phyloP scores from a whole-genome alignment of 345 rosid species.

The Moricandia moricandioides region DNA sequence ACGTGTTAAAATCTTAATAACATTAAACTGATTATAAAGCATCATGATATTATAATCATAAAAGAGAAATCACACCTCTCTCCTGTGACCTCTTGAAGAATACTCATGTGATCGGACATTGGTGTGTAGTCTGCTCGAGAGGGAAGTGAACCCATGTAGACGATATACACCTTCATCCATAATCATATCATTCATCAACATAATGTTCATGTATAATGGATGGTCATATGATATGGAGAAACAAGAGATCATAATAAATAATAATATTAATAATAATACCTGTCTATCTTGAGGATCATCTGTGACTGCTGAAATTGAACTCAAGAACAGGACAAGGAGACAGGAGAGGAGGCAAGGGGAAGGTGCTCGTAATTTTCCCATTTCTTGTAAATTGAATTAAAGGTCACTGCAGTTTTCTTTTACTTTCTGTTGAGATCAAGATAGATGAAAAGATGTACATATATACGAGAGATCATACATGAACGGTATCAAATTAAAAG shows the following conservation, averaged over 20 bases:
- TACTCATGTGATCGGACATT: slow-evolving; percentile 4
- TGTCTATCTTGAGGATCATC: slow-evolving; percentile 3
- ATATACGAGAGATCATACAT: slow-evolving; percentile 16
- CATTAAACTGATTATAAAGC: neutral
- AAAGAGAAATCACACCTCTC: slow-evolving; percentile 24
- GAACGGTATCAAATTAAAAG: slow-evolving; percentile 8
- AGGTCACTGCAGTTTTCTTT: neutral
- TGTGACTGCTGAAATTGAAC: slow-evolving; percentile 11
- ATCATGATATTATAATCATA: neutral
- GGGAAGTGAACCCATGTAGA: slow-evolving; percentile 24
- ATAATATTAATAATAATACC: neutral
- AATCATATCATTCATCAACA: neutral
- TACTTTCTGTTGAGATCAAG: neutral
- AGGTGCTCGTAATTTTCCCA: slow-evolving; percentile 12
- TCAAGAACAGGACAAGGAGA: slow-evolving; percentile 5
- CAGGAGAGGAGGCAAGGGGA: slow-evolving; percentile 17
- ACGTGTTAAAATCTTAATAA: neutral
- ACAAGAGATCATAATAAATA: neutral
- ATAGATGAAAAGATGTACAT: neutral
- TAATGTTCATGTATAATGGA: neutral
- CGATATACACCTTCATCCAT: neutral
- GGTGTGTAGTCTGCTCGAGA: neutral
- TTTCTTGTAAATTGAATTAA: neutral
- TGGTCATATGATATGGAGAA: neutral
- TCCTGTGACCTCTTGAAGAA: slow-evolving; percentile 35